Conservation (phyloP, 176 grass and related monocot species). For the Phragmites australis region DNA sequence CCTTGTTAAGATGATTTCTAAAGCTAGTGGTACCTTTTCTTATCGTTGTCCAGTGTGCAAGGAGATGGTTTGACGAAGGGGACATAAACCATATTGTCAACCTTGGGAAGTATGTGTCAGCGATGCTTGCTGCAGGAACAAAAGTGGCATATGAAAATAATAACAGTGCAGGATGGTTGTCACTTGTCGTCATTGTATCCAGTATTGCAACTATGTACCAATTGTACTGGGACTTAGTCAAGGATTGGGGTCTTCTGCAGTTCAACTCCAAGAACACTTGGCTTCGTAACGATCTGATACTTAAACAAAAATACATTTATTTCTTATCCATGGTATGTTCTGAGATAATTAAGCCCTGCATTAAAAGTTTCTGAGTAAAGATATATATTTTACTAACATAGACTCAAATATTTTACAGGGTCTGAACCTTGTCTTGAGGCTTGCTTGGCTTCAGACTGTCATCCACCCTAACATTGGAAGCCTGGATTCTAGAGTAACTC, state of each 20-base stretch:
- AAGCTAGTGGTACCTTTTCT: slow-evolving; percentile 20
- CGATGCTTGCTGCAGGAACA: slow-evolving; percentile 85
- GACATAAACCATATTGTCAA: slow-evolving; percentile 84
- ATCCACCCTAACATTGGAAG: slow-evolving; percentile 88
- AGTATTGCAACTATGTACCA: slow-evolving; percentile 88
- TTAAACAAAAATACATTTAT: slow-evolving; percentile 86
- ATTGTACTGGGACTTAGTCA: slow-evolving; percentile 99
- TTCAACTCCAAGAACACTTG: slow-evolving; percentile 79
- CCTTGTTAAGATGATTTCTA: slow-evolving; percentile 18
- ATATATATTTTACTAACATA: slow-evolving; percentile 45
- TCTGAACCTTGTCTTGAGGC: slow-evolving; percentile 85
- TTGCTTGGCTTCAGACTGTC: slow-evolving; percentile 98
- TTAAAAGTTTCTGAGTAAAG: background rate
- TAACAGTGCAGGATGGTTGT: slow-evolving; percentile 61
- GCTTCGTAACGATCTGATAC: slow-evolving; percentile 88
- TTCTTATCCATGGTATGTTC: slow-evolving; percentile 88
- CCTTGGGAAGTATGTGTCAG: slow-evolving; percentile 96
- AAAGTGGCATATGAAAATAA: slow-evolving; percentile 94
- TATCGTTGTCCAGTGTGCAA: slow-evolving; percentile 61
- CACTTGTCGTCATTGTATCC: slow-evolving; percentile 69
- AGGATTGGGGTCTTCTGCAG: slow-evolving; percentile 93
- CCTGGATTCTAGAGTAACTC: slow-evolving; percentile 87
- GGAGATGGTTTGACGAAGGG: slow-evolving; percentile 99
- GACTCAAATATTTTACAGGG: slow-evolving; percentile 56
- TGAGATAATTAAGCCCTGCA: slow-evolving; percentile 24